A percentile compares a stretch with the other conserved stretches of the same genome.
Evolutionary conservation across 2,329 filamentous ascomycete genomes (phyloP).

Genomic region (Beauveria sp.): DNA sequence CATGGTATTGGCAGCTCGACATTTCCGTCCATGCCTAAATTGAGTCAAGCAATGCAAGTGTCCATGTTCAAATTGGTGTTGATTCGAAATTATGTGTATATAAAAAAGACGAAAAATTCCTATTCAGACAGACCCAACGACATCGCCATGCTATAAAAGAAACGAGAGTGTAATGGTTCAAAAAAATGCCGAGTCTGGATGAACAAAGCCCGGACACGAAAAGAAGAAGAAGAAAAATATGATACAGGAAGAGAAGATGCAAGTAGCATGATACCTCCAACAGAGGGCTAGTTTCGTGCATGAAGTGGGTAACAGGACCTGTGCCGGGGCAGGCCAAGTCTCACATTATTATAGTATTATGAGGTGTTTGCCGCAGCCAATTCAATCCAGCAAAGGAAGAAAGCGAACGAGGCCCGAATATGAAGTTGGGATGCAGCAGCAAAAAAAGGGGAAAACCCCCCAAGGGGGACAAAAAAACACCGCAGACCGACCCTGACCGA

Average conservation of each 20-base stretch:
- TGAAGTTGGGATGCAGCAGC: constrained; percentile 12
- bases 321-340: background rate
- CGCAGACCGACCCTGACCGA: constrained; percentile 1
- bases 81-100: background rate
- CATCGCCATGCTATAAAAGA: constrained; percentile 10
- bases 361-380: background rate
- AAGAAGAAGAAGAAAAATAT: background rate
- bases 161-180: constrained; percentile 2
- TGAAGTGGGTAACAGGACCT: background rate
- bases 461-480: constrained; percentile 5
- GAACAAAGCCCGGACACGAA: background rate
- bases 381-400: background rate
- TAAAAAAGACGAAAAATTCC: background rate
- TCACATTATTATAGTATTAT: constrained; percentile 11
- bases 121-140: constrained; percentile 9
- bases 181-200: background rate
- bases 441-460: background rate
- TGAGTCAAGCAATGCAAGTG: no score
- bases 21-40: background rate
- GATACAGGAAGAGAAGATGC: constrained; percentile 5
- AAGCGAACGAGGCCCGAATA: constrained; percentile 13
- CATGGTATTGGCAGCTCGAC: no score
- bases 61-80: background rate
- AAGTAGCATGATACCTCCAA: background rate
- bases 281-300: background rate